phyloP scores from a whole-genome alignment of 2,329 filamentous ascomycete species.

The Penicillium janthinellum region DNA sequence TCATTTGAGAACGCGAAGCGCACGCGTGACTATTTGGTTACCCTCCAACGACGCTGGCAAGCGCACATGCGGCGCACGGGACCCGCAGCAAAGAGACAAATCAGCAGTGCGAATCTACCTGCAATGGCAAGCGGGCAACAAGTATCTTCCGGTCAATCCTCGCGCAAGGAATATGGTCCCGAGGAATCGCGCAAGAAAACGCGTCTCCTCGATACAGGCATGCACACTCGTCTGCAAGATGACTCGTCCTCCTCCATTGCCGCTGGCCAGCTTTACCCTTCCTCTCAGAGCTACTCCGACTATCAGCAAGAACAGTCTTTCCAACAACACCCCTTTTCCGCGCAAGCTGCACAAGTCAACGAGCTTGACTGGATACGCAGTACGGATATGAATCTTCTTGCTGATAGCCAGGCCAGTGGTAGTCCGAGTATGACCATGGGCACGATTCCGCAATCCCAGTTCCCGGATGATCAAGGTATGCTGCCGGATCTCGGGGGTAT shows the following conservation, averaged over 20 bases:
- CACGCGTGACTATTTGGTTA: slow-evolving; percentile 42
- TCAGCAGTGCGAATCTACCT: slow-evolving; percentile 25
- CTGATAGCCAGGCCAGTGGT: slow-evolving; percentile 21
- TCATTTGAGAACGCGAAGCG: slow-evolving; percentile 46
- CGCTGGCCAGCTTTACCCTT: slow-evolving; percentile 5
- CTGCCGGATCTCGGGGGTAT: slow-evolving; percentile 32
- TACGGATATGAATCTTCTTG: slow-evolving; percentile 30
- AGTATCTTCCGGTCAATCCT: slow-evolving; percentile 15
- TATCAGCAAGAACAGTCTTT: slow-evolving; percentile 8
- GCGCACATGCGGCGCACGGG: slow-evolving; percentile 38
- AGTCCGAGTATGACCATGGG: slow-evolving; percentile 6
- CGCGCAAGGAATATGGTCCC: slow-evolving; percentile 2
- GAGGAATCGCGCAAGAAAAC: slow-evolving; percentile 30
- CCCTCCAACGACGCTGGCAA: slow-evolving; percentile 44
- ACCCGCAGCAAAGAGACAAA: slow-evolving; percentile 32
- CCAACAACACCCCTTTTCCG: slow-evolving; percentile 15
- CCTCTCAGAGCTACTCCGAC: slow-evolving; percentile 9
- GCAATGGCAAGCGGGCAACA: slow-evolving; percentile 7
- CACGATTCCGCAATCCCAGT: slow-evolving; percentile 12
- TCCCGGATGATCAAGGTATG: slow-evolving; percentile 16
- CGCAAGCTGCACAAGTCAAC: slow-evolving; percentile 14
- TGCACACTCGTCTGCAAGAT: not conserved
- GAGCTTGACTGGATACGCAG: slow-evolving; percentile 36
- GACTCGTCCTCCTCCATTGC: slow-evolving; percentile 1
- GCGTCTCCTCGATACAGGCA: slow-evolving; percentile 15